Base-by-base conservation (phyloP, 2,329 filamentous ascomycete genomes). In the Talaromyces sp. region DNA sequence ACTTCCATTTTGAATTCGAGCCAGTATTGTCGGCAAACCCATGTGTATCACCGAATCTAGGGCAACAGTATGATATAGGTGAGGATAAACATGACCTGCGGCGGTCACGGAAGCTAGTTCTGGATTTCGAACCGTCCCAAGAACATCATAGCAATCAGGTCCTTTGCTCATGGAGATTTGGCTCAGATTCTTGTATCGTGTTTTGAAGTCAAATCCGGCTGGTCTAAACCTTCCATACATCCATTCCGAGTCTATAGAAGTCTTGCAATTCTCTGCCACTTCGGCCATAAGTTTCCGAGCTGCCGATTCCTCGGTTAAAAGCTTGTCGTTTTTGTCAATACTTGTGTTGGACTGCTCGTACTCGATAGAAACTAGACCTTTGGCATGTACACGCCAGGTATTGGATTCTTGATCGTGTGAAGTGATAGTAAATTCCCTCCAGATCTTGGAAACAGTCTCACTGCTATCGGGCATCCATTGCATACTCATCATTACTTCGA, bases 361-460 rank as follows among this genome's bases (percentile, higher is more conserved):
- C 18, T 55, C 50, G 8, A 42, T 37, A 14, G 40, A 48, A 1
- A 62, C 33, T 14, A 61, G 18, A 25, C 60, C 60, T 14, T 35
- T 39, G 14, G 25, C 37, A 46, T 62, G 48, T 42, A 54, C 48
- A 21, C 31, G 31, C 60, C 48, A 57, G 3, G 39, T 40, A 12
- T 62, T 33, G n/a, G 50, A 25, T 28, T 58, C 56, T 2, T 11
- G 18, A 5, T 28, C 25, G 44, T 42, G 46, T 23, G 48, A 56
- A 28, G 31, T 46, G n/a, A 62, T 25, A 16, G 18, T 28, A 31
- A 62, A 62, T 28, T 58, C 52, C 16, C 37, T 40, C 60, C 60
- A 62, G 21, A 48, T 25, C 5, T 55, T 56, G 37, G 48, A 56
- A 9, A 48, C 23, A 23, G 28, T 33, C n/a, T 39, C 31, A 46